Evolutionary conservation across 1,284 basidiomycete species (phyloP).

Genomic region (Irpex rosettiformis): DNA sequence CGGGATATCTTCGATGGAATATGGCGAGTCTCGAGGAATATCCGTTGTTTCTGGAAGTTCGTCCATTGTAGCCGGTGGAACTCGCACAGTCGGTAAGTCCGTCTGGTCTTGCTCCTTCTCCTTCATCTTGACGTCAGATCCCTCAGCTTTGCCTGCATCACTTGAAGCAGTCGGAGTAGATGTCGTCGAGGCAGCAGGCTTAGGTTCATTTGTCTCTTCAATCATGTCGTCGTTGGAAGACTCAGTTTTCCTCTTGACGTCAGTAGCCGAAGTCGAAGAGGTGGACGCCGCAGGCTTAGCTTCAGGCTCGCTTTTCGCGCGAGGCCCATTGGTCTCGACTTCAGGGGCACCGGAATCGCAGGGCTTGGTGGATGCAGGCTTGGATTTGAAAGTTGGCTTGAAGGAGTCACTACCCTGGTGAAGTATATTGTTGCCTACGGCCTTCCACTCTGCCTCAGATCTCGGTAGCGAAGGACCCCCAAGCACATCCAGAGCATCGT

Average conservation of each 20-base stretch:
- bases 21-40: conserved; percentile 7
- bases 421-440: neutral
- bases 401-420: neutral
- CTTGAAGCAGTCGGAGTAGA: neutral
- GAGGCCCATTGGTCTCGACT: neutral
- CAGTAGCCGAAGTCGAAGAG: neutral
- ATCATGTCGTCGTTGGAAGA: neutral
- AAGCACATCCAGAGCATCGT: neutral
- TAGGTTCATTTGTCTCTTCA: too few species aligned
- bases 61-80: neutral
- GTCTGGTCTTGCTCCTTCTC: neutral
- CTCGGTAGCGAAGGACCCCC: neutral
- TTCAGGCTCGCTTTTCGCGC: neutral
- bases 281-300: too few species aligned
- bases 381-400: neutral
- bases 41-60: neutral
- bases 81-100: neutral
- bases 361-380: neutral
- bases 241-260: too few species aligned
- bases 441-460: neutral
- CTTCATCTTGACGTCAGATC: neutral
- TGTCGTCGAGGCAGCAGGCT: too few species aligned
- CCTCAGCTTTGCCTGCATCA: neutral
- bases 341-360: too few species aligned
- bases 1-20: conserved; percentile 15